Evolutionary conservation across 129 eudicot genomes (phyloP), one percentile per base, ranked within the genome.

Genomic region (Pseudognaphalium luteoalbum): DNA sequence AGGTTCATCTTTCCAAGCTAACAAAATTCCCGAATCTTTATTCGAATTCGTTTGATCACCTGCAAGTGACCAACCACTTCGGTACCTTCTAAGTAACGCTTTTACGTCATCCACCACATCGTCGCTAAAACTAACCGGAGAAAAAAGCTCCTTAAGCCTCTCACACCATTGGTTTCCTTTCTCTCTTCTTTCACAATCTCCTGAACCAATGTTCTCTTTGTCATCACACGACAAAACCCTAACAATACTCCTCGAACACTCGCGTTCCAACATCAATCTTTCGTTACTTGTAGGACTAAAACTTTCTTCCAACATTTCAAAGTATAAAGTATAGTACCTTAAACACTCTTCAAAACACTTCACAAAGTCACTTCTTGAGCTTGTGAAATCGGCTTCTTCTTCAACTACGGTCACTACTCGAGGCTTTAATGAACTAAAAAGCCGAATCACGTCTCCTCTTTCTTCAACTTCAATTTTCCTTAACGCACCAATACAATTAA

Each of bases 301-400:
- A 73, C 98, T 88, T 47, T 90, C 98, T 20, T 93, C 98, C 69
- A 93, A 72, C 94, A 88, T 88, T 76, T 93, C 98, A 66, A 93
- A 88, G 80, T 93, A 93, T 32, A 85, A 69, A 50, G 87, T 86
- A 61, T 85, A 86, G 84, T 85, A 93, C 72, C 98, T 86, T 29
- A 93, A 85, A 68, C 96, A 90, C 70, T 93, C 98, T 20, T 90
- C 92, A 75, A 93, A 90, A 72, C 95, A 81, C 83, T 82, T 85
- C 1, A 83, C 77, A 39, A 90, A 92, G 65, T 93, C 98, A 64
- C 75, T 68, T 73, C 76, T 82, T 0, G 90, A 64, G 72, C 87
- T 82, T 25, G 87, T 76, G 22, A 93, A 87, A 85, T 93, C 95
- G 4, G 96, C 96, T 67, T 90, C 96, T 78, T 93, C 94, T 78